Evolutionary conservation across 73 alveolate genomes (phyloP), one percentile per base, ranked within the genome.

Genomic region (Paramecium biaurelia): DNA sequence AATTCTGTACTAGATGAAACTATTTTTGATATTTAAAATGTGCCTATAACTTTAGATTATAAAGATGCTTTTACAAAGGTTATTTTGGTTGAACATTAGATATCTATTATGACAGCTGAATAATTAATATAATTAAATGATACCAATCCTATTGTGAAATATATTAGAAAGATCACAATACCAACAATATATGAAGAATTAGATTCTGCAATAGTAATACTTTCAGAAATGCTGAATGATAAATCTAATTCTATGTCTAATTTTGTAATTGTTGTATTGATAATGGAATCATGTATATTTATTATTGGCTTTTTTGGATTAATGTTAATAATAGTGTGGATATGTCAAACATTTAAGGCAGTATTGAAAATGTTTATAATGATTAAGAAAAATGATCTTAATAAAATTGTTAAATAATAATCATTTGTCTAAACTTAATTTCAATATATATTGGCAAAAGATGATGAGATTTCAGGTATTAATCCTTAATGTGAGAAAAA

Each of bases 281-380:
- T 74, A 0, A 28, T 74, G 63, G 87, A 74, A 41, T 37, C 41
- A 10, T 74, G 87, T 20, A 30, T 74, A 0, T 74, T 74, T 74
- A 41, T 74, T 8, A 74, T 74, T 12, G 87, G 87, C 4, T 74
- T 74, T 74, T 74, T 74, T 74, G 87, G 87, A 74, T 37, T 74
- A 10, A 20, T 74, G 2, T 12, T 74, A 12, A 74, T 74, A 2
- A 74, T 74, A 28, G 37, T 74, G 6, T 74, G 87, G 87, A 74
- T 74, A 15, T 74, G 87, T 32, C 38, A 74, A 41, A 74, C 87
- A 2, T 74, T 18, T 74, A 74, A 41, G 68, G 87, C 87, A 5
- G 87, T 74, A 11, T 41, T 74, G 14, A 74, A 41, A 74, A 37
- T 74, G 58, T 74, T 74, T 74, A 74, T 74, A 3, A 32, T 37